These are phyloP conservation scores for Cadophora luteo-olivacea DNA, from an alignment of 2,329 filamentous ascomycete genomes.

Conservation along the genomic window DNA sequence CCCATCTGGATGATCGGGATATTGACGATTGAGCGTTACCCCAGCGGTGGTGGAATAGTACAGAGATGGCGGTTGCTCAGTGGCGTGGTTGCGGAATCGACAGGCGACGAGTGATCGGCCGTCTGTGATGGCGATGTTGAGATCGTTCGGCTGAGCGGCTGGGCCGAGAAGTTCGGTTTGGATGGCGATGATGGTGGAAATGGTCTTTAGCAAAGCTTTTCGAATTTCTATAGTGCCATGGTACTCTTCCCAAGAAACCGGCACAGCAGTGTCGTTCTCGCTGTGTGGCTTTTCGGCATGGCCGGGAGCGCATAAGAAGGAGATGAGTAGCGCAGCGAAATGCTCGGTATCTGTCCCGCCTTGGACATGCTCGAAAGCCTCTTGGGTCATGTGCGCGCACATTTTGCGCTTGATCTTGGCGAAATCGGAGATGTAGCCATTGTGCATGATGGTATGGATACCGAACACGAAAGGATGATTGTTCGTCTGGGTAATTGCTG, in stretches of 20 bases:
- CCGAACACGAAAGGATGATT: conserved; percentile 63
- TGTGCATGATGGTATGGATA: conserved; percentile 62
- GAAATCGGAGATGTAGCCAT: conserved; percentile 57
- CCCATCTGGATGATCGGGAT: conserved; percentile 54
- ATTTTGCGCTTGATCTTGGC: conserved; percentile 53
- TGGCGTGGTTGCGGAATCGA: conserved; percentile 58
- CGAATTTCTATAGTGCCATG: conserved; percentile 52
- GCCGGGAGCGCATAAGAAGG: conserved; percentile 35
- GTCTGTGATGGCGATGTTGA: conserved; percentile 60
- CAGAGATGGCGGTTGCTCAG: conserved; percentile 57
- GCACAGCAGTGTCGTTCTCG: conserved; percentile 17
- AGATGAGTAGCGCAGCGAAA: conserved; percentile 52
- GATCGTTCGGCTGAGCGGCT: conserved; percentile 52
- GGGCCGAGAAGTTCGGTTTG: conserved; percentile 51
- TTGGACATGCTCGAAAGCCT: conserved; percentile 54
- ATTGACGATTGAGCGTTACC: conserved; percentile 58
- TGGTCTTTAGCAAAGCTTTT: conserved; percentile 49
- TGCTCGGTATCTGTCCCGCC: conserved; percentile 61
- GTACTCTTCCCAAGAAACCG: conserved; percentile 48
- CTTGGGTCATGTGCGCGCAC: conserved; percentile 51
- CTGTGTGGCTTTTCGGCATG: not conserved
- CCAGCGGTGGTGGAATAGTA: conserved; percentile 59
- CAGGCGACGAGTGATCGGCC: conserved; percentile 56
- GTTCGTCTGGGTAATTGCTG: conserved; percentile 55
- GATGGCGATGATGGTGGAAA: conserved; percentile 52